Conservation (phyloP, 345 rosid genomes). For the Brassica juncea region DNA sequence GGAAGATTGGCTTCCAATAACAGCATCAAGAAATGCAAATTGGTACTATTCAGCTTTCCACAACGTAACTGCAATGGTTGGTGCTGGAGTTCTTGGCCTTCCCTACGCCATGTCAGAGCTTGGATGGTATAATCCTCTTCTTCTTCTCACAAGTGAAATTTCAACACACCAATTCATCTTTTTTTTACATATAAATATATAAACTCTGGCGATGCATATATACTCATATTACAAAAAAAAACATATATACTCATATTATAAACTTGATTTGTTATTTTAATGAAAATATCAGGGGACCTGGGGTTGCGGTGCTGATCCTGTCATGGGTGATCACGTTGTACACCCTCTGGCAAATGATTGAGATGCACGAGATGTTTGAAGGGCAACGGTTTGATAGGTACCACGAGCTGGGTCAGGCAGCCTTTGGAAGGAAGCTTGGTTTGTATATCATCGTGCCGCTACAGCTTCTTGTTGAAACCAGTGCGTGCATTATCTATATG, state of each 20-base stretch:
- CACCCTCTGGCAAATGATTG: constrained; percentile 88
- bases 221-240: neutral
- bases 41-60: constrained; percentile 70
- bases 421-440: constrained; percentile 73
- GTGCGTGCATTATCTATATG: constrained; percentile 66
- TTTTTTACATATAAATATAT: neutral
- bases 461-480: constrained; percentile 60
- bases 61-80: constrained; percentile 71
- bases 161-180: neutral
- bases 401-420: constrained; percentile 82
- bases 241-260: too few species aligned
- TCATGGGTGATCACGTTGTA: constrained; percentile 76
- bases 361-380: constrained; percentile 87
- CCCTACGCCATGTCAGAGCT: constrained; percentile 67
- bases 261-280: neutral
- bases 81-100: constrained; percentile 60
- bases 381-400: constrained; percentile 74
- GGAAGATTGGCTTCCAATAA: constrained; percentile 64
- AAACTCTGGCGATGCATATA: neutral
- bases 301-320: constrained; percentile 56
- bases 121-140: constrained; percentile 43
- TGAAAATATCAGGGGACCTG: constrained; percentile 63
- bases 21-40: constrained; percentile 56
- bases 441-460: constrained; percentile 76
- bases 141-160: neutral